Evolutionary conservation across 805 yeast genomes (phyloP), one percentile per base, ranked within the genome.

Genomic region (Groenewaldozyma tartarivorans): DNA sequence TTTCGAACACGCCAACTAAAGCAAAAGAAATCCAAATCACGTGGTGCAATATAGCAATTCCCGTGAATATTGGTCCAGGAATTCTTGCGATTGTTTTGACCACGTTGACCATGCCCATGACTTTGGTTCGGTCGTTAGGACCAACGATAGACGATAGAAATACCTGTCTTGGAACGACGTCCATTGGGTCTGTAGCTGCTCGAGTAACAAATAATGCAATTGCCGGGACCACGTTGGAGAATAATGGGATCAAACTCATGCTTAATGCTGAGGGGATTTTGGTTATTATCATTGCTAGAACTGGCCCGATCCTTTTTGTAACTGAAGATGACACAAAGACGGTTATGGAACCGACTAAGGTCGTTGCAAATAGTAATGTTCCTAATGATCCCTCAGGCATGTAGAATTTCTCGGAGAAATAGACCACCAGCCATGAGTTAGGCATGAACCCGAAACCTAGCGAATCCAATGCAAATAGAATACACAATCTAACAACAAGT

Each of bases 361-460:
- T 81, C 2, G 82, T 72, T 33, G 64, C 48, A 49, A 81, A 81
- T 52, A 83, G 80, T 19, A 85, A 59, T 0, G 69, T 47, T 3
- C 95, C 94, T 35, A 85, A 60, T 0, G 69, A 57, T 0, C 77
- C 60, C 2, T 87, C 76, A 1, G 77, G 58, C 21, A 75, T 60
- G 1, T 57, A 48, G 50, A 79, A 86, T 11, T 64, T 58, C 27
- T 68, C 70, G 42, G 76, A 73, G 64, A 84, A 79, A 60, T 83
- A 87, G 56, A 80, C 87, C 31, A 86, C 85, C 33, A 81, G 69
- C 96, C 96, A 88, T 1, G 95, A 81, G 35, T 78, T 68, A 2
- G 94, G 79, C 86, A 86, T 81, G 59, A 87, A 81, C 1, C 96
- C 95, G 48, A 76, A 77, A 0, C 94, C 96, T 38, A 87, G 69